Percentiles rank a stretch among this genome's conserved stretches.
These are phyloP conservation scores for Adenanthera pavonina DNA, from an alignment of 306 rosid species.

Conservation along the genomic window DNA sequence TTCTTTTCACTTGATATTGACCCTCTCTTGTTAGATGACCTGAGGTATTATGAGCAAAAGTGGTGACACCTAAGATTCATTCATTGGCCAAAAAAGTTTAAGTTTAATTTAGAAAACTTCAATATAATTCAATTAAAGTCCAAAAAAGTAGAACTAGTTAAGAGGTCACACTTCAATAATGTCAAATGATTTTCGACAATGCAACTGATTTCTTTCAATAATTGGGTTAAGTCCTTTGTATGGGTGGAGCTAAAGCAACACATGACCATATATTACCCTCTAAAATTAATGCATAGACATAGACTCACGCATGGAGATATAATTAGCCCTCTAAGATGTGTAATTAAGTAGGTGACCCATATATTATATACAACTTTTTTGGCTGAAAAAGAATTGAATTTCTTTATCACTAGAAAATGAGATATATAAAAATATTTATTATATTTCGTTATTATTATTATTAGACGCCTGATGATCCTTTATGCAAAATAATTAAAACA, in stretches of 20 bases:
- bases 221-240: neutral
- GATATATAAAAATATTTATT: no score
- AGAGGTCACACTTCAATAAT: constrained; percentile 29
- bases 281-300: neutral
- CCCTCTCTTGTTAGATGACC: constrained; percentile 1
- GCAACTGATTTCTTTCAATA: neutral
- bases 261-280: neutral
- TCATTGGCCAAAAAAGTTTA: neutral
- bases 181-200: constrained; percentile 38
- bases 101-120: neutral
- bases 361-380: no score
- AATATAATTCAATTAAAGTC: neutral
- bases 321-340: neutral
- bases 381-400: no score
- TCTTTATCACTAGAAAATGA: no score
- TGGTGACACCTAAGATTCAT: neutral
- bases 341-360: no score
- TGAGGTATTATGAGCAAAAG: neutral
- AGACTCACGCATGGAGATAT: neutral
- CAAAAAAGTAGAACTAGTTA: constrained; percentile 30
- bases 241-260: neutral
- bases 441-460: no score
- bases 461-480: neutral
- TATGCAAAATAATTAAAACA: neutral
- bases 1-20: neutral